Percentiles rank a stretch among this genome's conserved stretches.
These are phyloP conservation scores for Fraxinus velutina DNA, from an alignment of 305 asterid species.

Conservation along the genomic window DNA sequence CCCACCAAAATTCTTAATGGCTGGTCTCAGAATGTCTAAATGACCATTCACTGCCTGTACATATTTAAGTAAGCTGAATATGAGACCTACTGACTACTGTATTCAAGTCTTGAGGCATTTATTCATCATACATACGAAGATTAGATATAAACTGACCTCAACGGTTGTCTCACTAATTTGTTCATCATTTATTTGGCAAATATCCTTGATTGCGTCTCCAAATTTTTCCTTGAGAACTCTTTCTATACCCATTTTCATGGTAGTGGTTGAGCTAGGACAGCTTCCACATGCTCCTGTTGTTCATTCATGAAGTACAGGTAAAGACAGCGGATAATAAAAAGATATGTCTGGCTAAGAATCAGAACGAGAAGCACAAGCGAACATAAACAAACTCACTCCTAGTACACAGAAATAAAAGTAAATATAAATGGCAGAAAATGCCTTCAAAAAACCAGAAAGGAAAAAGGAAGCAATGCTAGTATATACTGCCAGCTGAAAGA, in stretches of 20 bases:
- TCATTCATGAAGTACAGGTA: constrained; percentile 1
- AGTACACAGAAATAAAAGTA: background rate
- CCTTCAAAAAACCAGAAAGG: background rate
- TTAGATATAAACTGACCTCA: constrained; percentile 44
- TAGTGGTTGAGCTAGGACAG: constrained; percentile 91
- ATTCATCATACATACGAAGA: background rate
- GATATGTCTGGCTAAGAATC: background rate
- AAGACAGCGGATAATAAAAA: background rate
- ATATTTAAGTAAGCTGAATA: background rate
- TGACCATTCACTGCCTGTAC: constrained; percentile 79
- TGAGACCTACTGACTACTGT: background rate
- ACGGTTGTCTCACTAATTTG: constrained; percentile 45
- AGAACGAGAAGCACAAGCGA: background rate
- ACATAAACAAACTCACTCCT: background rate
- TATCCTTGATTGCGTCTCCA: constrained; percentile 70
- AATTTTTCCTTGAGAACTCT: constrained; percentile 83
- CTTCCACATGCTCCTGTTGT: constrained; percentile 77
- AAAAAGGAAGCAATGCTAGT: background rate
- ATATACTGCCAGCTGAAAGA: background rate
- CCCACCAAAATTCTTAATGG: constrained; percentile 82
- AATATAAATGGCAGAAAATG: background rate
- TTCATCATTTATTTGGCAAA: constrained; percentile 63
- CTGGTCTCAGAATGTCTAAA: constrained; percentile 80
- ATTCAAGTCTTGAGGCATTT: background rate
- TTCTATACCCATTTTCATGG: constrained; percentile 91